Evolutionary conservation across 352 stramenopile genomes (phyloP), one percentile per base, ranked within the genome.

Genomic region (Pythium chondricola): DNA sequence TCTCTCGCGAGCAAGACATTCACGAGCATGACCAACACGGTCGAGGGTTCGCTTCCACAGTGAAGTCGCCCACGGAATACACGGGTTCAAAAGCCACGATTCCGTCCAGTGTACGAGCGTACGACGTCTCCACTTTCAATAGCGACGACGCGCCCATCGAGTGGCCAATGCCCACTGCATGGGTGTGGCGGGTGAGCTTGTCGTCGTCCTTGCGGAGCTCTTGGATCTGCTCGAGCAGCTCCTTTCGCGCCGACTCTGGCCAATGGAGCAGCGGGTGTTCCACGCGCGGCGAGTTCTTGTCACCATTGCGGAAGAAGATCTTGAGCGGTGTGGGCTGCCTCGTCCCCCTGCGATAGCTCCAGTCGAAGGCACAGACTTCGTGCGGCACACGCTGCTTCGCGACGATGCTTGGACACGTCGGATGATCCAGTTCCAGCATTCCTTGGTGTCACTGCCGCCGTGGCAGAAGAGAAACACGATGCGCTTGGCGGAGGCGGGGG

Each of bases 341-440:
- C 13, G 8, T 66, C 25, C 48, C 48, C 24, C 68, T 65, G 39
- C 75, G n/a, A n/a, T 64, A 75, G 1, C 52, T 52, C 49, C 69
- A 79, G 53, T 75, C 60, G 36, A 79, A 67, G 0, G 56, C 27
- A 17, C 54, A 54, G 40, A 61, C 58, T 6, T 71, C 56, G 6
- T 49, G 61, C 3, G 52, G 35, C 17, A 62, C 43, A 25, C 31
- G 40, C 21, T 66, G 45, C 20, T 76, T 11, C 71, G 18, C 6
- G 60, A 40, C 9, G 65, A 61, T 3, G 17, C 21, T 36, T 64
- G 31, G 11, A 80, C 17, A 13, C 63, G 56, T 13, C 49, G 47
- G 40, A 74, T 60, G 31, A 75, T 74, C 6, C 65, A 65, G 7
- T 67, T 60, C 69, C 69, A 80, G 44, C 57, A 58, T 31, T 75